Base-by-base conservation (phyloP, 495 filamentous ascomycete species). In the Aspergillus nidulans region DNA sequence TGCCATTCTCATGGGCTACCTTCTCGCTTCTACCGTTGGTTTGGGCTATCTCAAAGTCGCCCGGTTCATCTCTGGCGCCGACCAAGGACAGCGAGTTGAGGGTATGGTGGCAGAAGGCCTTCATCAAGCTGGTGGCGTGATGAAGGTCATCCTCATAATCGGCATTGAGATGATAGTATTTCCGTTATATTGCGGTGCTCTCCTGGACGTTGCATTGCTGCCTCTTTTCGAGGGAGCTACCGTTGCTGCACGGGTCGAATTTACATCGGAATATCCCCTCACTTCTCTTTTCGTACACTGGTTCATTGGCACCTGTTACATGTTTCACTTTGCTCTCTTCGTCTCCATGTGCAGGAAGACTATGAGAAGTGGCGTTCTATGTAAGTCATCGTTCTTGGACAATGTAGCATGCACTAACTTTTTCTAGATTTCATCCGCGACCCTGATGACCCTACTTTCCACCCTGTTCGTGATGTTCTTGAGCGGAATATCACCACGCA, bases 271-370 rank as follows among this genome's bases (percentile, higher is more conserved):
- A 30, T 88, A 85, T 55, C 92, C 92, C 0, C 76, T 90, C 39
- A 96, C 90, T 0, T 95, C 90, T 6, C 82, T 92, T 18, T 99
- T 99, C 64, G 87, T 97, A 20, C 94, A 99, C 69, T 99, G 94
- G 94, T 99, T 99, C 67, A 85, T 96, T 45, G 94, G 94, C 19
- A 99, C 94, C 6, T 96, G 91, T 58, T 99, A 99, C 70, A 99
- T 99, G 94, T 99, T 99, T 69, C 94, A 99, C 66, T 99, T 99
- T 67, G 94, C 94, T 19, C 78, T 97, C 13, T 99, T 99, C 66
- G 94, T 99, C 41, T 91, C 92, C 39, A 97, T 99, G 94, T 99
- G 94, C 70, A 85, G 94, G 46, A 97, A 96, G 75, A 96, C 97
- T 49, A 86, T 99, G 86, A 83, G 94, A 56, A 86, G 77, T 46